Conservation (phyloP, 1,284 basidiomycete genomes). For the Ustilago tritici region DNA sequence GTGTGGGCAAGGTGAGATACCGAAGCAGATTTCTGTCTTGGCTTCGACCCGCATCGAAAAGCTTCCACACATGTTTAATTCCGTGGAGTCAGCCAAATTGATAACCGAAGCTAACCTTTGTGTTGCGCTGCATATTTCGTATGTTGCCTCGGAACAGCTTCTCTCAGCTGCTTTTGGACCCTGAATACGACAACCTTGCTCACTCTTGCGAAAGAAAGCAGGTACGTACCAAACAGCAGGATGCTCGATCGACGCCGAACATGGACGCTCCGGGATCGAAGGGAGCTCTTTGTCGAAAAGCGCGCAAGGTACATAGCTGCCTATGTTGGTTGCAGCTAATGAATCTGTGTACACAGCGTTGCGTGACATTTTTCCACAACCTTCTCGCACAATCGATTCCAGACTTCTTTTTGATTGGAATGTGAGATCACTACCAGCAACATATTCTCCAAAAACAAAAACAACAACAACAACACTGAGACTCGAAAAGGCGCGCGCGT, state of each 20-base stretch:
- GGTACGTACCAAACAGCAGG: too few species aligned
- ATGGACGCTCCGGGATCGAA: too few species aligned
- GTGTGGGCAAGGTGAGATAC: not conserved
- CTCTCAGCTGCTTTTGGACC: not conserved
- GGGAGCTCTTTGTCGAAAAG: too few species aligned
- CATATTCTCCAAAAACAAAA: not conserved
- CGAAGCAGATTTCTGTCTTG: not conserved
- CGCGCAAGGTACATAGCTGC: too few species aligned
- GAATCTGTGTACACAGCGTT: not conserved
- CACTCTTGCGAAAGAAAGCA: too few species aligned
- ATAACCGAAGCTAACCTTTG: slow-evolving; percentile 23
- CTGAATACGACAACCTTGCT: too few species aligned
- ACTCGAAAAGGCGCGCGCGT: not conserved
- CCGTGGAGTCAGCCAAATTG: slow-evolving; percentile 10
- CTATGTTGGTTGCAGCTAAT: slow-evolving; percentile 3
- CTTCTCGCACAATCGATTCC: slow-evolving; percentile 26
- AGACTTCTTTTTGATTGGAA: too few species aligned
- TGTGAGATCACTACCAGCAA: slow-evolving; percentile 15
- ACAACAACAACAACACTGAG: not conserved
- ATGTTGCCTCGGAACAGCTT: not conserved
- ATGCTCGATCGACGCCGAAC: too few species aligned
- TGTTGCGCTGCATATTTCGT: slow-evolving; percentile 10
- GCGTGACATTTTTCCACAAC: slow-evolving; percentile 23
- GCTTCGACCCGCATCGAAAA: not conserved
- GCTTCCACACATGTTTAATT: slow-evolving; percentile 21